Evolutionary conservation across 495 filamentous ascomycete genomes (phyloP), one percentile per base, ranked within the genome.

Genomic region (Hypoxylon subgilvum): DNA sequence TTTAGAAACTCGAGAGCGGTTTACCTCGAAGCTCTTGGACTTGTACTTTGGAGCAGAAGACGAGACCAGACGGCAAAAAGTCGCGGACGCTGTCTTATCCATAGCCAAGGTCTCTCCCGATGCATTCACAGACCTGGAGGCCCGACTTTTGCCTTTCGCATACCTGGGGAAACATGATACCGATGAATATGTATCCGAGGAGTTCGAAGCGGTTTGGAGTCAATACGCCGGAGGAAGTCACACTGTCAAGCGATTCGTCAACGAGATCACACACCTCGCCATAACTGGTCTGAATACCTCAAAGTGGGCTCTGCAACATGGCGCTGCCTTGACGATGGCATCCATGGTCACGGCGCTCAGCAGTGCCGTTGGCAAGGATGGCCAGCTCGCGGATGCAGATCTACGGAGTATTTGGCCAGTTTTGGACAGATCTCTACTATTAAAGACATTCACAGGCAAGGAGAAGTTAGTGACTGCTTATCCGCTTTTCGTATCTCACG

Each of bases 371-470:
- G 72, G 73, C 12, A 69, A 73, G 36, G 68, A 63, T 5, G 75
- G 74, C 0, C 82, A 86, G 48, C 79, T 91, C 13, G 74, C 71
- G 50, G 67, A 68, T 9, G 62, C 73, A 1, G 84, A 87, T 36
- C 77, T 88, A 23, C 76, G 82, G 63, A 74, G 79, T 8, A 65
- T 96, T 14, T 98, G 91, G 91, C 90, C 90, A 0, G 82, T 86
- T 0, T 76, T 96, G 17, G 89, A 96, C 35, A 88, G 86, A 65
- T 86, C 91, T 1, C 67, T 96, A 44, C 78, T 82, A 12, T 87
- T 95, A 16, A 97, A 95, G 74, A 96, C 91, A 3, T 98, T 96
- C 83, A 85, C 89, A 7, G 91, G 91, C 6, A 98, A 98, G 73
- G 94, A 97, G 71, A 86, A 83, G 51, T 85, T 97, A 40, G 75